Percentiles rank a stretch among this genome's conserved stretches.
These are phyloP conservation scores for Candida arabinofermentans DNA, from an alignment of 805 yeast genomes.

Conservation along the genomic window DNA sequence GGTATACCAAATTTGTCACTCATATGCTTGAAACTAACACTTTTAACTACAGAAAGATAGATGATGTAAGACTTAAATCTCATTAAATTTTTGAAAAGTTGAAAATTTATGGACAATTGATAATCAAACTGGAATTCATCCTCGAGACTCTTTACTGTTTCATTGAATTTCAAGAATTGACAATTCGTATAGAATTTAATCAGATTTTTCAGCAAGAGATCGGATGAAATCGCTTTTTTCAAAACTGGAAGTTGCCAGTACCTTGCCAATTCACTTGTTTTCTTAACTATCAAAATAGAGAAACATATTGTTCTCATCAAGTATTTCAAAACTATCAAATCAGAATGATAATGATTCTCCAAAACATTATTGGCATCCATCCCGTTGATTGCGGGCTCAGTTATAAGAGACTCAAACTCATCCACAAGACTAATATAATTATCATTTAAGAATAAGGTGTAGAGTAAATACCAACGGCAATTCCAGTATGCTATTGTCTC, in stretches of 20 bases:
- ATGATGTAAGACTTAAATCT: constrained; percentile 28
- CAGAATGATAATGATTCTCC: constrained; percentile 11
- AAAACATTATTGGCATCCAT: constrained; percentile 19
- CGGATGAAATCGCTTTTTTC: constrained; percentile 18
- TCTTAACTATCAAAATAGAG: constrained; percentile 17
- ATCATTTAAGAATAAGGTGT: constrained; percentile 21
- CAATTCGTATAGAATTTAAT: constrained; percentile 24
- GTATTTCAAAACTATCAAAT: constrained; percentile 13
- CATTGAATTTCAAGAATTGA: constrained; percentile 21
- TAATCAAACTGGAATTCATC: constrained; percentile 16
- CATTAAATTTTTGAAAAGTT: constrained; percentile 20
- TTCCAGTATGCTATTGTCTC: constrained; percentile 28
- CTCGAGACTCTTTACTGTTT: constrained; percentile 7
- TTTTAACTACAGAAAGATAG: constrained; percentile 31
- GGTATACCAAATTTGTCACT: constrained; percentile 17
- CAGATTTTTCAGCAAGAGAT: constrained; percentile 19
- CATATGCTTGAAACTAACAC: constrained; percentile 20
- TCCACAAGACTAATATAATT: constrained; percentile 23
- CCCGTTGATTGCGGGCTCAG: constrained; percentile 10
- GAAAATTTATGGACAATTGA: constrained; percentile 24
- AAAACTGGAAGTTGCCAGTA: constrained; percentile 13
- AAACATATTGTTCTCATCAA: constrained; percentile 19
- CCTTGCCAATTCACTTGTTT: constrained; percentile 4
- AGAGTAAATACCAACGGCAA: constrained; percentile 27
- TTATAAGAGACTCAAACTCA: constrained; percentile 15